phyloP scores from a whole-genome alignment of 139 green algal genomes.

The Picochlorum sp. region DNA sequence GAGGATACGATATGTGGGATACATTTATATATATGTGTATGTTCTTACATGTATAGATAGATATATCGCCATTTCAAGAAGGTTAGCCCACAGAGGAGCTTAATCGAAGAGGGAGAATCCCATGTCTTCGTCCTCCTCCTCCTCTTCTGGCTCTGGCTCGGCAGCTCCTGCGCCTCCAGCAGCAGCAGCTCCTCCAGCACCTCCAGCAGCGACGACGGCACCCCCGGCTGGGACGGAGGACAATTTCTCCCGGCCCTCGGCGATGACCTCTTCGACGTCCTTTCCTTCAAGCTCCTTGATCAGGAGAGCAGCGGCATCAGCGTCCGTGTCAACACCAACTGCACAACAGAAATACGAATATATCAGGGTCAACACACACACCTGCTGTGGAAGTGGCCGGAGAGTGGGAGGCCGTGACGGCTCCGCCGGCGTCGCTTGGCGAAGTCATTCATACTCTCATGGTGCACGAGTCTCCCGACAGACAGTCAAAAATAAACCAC shows the following conservation, averaged over 20 bases:
- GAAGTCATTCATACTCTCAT: background rate
- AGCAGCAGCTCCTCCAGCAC: slow-evolving; percentile 26
- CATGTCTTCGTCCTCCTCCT: slow-evolving; percentile 63
- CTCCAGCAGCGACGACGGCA: slow-evolving; percentile 28
- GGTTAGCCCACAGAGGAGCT: background rate
- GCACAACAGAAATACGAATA: background rate
- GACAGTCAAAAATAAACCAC: background rate
- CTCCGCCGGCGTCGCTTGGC: background rate
- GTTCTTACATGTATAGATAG: too few relatives aligned
- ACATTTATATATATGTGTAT: too few relatives aligned
- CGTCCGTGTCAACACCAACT: slow-evolving; percentile 61
- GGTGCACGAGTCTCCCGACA: too few relatives aligned
- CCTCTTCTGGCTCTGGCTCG: slow-evolving; percentile 52
- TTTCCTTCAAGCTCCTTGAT: slow-evolving; percentile 69
- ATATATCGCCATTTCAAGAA: background rate
- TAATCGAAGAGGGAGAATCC: slow-evolving; percentile 65
- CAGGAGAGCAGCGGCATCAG: slow-evolving; percentile 43
- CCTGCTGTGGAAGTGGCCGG: too few relatives aligned
- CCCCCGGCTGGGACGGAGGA: slow-evolving; percentile 59
- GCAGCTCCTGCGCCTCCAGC: slow-evolving; percentile 41
- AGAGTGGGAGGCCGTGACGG: background rate
- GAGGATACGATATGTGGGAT: too few relatives aligned
- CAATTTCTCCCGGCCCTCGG: slow-evolving; percentile 50
- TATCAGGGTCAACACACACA: background rate
- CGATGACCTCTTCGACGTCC: slow-evolving; percentile 55